Evolutionary conservation across 495 filamentous ascomycete species (phyloP).

Genomic region (Cryomyces minteri): DNA sequence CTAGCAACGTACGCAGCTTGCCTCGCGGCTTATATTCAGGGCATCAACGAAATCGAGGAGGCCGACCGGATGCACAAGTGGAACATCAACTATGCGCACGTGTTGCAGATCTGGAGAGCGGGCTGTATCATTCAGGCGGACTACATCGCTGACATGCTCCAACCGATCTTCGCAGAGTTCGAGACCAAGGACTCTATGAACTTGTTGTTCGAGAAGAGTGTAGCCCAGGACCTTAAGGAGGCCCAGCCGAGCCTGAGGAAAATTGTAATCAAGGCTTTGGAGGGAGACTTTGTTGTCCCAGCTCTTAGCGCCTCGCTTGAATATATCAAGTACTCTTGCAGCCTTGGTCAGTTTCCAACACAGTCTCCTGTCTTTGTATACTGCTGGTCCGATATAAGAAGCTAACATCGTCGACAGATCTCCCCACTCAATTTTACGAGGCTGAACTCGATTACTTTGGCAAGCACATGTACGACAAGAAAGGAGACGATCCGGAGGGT

Average conservation of each 20-base stretch:
- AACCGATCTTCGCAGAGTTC: conserved; percentile 5
- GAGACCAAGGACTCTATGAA: conserved; percentile 21
- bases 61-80: conserved; percentile 43
- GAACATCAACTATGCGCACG: conserved; percentile 38
- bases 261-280: conserved; percentile 35
- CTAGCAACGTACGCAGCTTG: conserved; percentile 43
- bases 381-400: too few relatives aligned
- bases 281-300: conserved; percentile 46
- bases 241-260: conserved; percentile 27
- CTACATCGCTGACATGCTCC: conserved; percentile 35
- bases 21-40: conserved; percentile 46
- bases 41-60: conserved; percentile 44
- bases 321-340: conserved; percentile 47
- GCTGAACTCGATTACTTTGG: conserved; percentile 64
- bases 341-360: conserved; percentile 12
- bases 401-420: too few relatives aligned
- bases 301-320: conserved; percentile 45
- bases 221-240: conserved; percentile 35
- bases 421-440: conserved; percentile 51
- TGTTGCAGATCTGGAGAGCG: conserved; percentile 51
- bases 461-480: conserved; percentile 45
- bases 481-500: conserved; percentile 23
- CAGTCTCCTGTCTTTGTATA: too few relatives aligned
- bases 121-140: conserved; percentile 63
- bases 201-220: conserved; percentile 27